Percentiles rank a stretch among this genome's conserved stretches.
Conservation (phyloP, 2,329 filamentous ascomycete genomes). For the Phoma herbarum region DNA sequence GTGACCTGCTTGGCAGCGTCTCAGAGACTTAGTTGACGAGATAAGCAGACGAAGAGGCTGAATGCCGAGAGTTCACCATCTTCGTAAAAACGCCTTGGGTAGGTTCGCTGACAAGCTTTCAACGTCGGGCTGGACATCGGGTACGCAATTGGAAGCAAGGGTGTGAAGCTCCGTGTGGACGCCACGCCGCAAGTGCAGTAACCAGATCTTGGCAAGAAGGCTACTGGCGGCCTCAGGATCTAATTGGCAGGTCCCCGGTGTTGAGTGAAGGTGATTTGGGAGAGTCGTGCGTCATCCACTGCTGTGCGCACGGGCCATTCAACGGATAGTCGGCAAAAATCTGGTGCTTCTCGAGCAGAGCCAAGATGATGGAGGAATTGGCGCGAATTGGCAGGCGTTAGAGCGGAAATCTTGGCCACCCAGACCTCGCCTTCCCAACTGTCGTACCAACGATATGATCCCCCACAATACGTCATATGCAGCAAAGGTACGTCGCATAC, state of each 20-base stretch:
- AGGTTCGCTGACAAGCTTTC: slow-evolving; percentile 33
- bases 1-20: slow-evolving; percentile 35
- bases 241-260: slow-evolving; percentile 23
- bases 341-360: slow-evolving; percentile 9
- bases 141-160: slow-evolving; percentile 20
- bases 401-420: slow-evolving; percentile 41
- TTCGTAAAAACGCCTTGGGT: slow-evolving; percentile 30
- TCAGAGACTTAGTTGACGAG: slow-evolving; percentile 21
- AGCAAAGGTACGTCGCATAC: background rate
- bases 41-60: slow-evolving; percentile 35
- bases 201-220: slow-evolving; percentile 31
- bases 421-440: slow-evolving; percentile 19
- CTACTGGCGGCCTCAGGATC: slow-evolving; percentile 6
- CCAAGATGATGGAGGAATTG: slow-evolving; percentile 20
- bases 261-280: slow-evolving; percentile 20
- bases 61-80: slow-evolving; percentile 25
- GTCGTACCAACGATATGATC: slow-evolving; percentile 18
- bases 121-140: slow-evolving; percentile 30
- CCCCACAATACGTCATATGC: slow-evolving; percentile 28
- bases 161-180: slow-evolving; percentile 16
- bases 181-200: slow-evolving; percentile 21
- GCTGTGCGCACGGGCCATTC: slow-evolving; percentile 19
- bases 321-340: slow-evolving; percentile 20
- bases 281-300: slow-evolving; percentile 24
- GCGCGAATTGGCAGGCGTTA: slow-evolving; percentile 25